Evolutionary conservation across 768 basidiomycete genomes (phyloP).

Genomic region (Hygrocybe coccinea): DNA sequence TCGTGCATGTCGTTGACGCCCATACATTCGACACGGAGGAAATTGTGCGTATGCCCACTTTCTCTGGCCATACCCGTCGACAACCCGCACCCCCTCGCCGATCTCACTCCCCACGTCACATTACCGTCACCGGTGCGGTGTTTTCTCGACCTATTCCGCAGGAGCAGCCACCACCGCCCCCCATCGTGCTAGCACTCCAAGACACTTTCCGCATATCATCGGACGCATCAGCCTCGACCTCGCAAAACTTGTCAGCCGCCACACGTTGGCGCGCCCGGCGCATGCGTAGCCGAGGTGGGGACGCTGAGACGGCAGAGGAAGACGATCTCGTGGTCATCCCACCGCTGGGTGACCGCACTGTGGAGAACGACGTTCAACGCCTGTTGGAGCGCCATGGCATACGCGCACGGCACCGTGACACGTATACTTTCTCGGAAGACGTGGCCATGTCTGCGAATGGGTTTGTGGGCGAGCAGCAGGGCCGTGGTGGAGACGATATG

Average conservation of each 20-base stretch:
- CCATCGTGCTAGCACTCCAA: constrained; percentile 47
- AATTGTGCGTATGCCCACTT: constrained; percentile 53
- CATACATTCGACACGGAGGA: constrained; percentile 79
- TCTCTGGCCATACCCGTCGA: constrained; percentile 10
- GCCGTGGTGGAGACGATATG: constrained; percentile 31
- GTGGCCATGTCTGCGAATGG: background rate
- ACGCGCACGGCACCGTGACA: constrained; percentile 32
- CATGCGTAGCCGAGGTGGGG: constrained; percentile 33
- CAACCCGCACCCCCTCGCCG: constrained; percentile 7
- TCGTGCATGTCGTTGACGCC: constrained; percentile 82
- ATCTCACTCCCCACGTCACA: constrained; percentile 7
- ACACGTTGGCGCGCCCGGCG: constrained; percentile 20
- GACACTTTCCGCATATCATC: constrained; percentile 51
- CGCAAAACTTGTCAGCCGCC: background rate
- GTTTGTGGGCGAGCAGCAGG: background rate
- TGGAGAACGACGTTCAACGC: constrained; percentile 55
- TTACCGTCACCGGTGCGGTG: background rate
- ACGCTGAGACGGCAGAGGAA: constrained; percentile 6
- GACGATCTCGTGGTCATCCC: constrained; percentile 54
- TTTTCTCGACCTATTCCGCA: background rate
- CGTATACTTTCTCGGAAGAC: constrained; percentile 33
- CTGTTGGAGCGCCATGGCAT: constrained; percentile 49
- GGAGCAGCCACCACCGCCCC: constrained; percentile 18
- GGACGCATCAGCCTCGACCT: constrained; percentile 20
- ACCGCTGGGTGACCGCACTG: constrained; percentile 47